Base-by-base conservation (phyloP, 257 asterid genomes). In the Fraxinus quadrangulata region DNA sequence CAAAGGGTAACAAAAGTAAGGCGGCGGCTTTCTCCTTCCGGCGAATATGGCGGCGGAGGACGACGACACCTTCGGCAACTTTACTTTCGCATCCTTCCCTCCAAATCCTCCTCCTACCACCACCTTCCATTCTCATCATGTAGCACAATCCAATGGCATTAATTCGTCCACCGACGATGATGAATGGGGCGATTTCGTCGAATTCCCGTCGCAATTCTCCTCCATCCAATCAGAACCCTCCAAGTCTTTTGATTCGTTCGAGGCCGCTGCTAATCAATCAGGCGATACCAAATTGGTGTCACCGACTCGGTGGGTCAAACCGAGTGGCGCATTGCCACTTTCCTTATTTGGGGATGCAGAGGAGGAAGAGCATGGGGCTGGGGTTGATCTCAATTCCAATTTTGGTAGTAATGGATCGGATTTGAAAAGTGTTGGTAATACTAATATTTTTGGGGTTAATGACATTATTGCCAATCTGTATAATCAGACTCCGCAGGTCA, bases 171-270 rank as follows among this genome's bases (percentile, higher is more conserved):
- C 86, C 11, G 90, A 85, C 3, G 95, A 87, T 40, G 93, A 90
- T 66, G 96, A 90, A 76, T 92, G 97, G 97, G 91, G 96, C 66
- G 96, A 92, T 85, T 92, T 92, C 75, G 88, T 92, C 31, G 86
- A 87, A 79, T 84, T 87, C 28, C 90, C 92, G 49, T 80, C 67
- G 81, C 84, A 42, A 49, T 83, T 63, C 59, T 79, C 86, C 51
- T 40, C 51, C 56, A 31, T 80, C 67, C 81, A 79, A 70, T 80
- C 90, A 21, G 81, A 81, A 70, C 78, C 87, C 67, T 13, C 83
- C 72, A 86, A 85, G 68, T 68, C 87, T 39, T 78, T 76, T 51
- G 66, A 33, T 31, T 26, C 68, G 31, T 30, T 24, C 17, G 31
- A 21, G 11, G 68, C 1, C 33, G 68, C 78, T 67, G 40, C 14